Conservation (phyloP, 257 asterid species). For the Nicotiana knightiana region DNA sequence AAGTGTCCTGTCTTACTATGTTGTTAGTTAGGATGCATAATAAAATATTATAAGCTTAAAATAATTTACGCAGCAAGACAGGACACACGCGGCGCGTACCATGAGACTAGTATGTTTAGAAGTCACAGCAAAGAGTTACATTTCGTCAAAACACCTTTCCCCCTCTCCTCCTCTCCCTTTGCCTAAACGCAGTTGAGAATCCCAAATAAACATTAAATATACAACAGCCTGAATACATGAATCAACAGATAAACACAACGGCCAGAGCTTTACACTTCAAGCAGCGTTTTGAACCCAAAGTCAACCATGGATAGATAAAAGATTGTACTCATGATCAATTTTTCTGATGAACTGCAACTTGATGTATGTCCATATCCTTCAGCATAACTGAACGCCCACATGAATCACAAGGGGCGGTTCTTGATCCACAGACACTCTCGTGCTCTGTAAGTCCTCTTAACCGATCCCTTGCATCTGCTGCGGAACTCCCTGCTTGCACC, state of each 20-base stretch:
- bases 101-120: no score
- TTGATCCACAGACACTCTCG: slow-evolving; percentile 84
- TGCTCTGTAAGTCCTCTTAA: slow-evolving; percentile 84
- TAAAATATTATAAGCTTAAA: no score
- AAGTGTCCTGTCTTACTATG: no score
- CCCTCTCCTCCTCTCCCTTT: background rate
- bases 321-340: slow-evolving; percentile 26
- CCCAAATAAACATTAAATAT: background rate
- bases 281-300: background rate
- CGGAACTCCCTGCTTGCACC: slow-evolving; percentile 85
- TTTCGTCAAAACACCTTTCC: background rate
- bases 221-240: slow-evolving; percentile 2
- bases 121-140: background rate
- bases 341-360: slow-evolving; percentile 81
- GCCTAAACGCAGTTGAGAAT: background rate
- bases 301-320: background rate
- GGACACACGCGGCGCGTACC: no score
- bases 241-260: background rate
- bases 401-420: slow-evolving; percentile 93
- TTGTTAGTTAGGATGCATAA: no score
- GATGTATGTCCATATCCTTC: slow-evolving; percentile 98
- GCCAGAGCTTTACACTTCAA: background rate
- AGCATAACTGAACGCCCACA: slow-evolving; percentile 96
- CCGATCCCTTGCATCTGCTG: slow-evolving; percentile 78
- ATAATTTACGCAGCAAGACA: no score